A percentile compares a stretch with the other conserved stretches of the same genome.
phyloP scores from a whole-genome alignment of 2,329 filamentous ascomycete species.

The Diaporthe eres region DNA sequence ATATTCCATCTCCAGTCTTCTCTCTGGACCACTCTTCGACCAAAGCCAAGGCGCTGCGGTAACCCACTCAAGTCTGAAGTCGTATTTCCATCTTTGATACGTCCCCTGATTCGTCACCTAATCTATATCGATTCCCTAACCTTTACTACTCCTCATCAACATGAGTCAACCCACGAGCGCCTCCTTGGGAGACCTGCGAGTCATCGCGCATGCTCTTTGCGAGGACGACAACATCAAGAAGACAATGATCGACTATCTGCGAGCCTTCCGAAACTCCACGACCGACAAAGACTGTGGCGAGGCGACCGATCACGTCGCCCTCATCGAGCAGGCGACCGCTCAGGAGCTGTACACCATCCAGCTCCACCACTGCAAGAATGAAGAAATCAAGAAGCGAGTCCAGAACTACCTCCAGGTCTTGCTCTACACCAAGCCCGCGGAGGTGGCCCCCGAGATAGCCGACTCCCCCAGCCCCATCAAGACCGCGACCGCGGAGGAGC shows the following conservation, averaged over 20 bases:
- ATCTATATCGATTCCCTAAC: neutral
- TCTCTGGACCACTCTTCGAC: neutral
- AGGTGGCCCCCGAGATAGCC: neutral
- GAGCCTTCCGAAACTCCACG: accelerated
- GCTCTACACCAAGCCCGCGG: neutral
- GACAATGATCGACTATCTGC: neutral
- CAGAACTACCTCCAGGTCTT: neutral
- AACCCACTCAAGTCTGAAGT: too few species aligned
- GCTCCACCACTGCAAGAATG: neutral
- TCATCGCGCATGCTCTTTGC: neutral
- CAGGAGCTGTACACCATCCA: neutral
- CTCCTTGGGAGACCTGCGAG: neutral
- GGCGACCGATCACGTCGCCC: neutral
- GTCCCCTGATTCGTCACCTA: neutral
- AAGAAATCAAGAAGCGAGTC: neutral
- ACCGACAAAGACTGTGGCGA: neutral
- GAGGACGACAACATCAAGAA: neutral
- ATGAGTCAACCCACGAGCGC: neutral
- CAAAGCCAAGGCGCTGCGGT: too few species aligned
- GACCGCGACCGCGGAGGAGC: neutral
- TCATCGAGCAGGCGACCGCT: neutral
- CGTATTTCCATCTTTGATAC: neutral
- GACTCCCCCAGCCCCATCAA: neutral
- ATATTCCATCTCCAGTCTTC: too few species aligned
- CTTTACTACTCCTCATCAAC: neutral